Base-by-base conservation (phyloP, 139 green algal species). In the Zygnema cylindricum region DNA sequence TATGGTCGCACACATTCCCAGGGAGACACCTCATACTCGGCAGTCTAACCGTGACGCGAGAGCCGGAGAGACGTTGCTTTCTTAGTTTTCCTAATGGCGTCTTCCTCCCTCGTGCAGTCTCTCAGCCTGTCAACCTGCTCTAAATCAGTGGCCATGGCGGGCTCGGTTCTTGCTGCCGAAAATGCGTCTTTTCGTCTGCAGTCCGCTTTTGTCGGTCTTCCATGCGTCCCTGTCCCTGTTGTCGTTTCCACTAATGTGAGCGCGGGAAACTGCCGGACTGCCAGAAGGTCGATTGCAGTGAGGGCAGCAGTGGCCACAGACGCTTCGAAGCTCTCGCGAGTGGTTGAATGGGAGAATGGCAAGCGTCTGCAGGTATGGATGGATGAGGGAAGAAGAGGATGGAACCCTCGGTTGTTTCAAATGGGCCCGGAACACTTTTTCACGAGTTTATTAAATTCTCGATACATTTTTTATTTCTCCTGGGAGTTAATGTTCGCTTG, bases 321-420 rank as follows among this genome's bases (percentile, higher is more conserved):
- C 33, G 41, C 85, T 1, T 33, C 41, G 36, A 89, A 90, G 87
- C 86, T 90, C 55, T 89, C 69, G 11, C 7, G 32, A 84, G 40
- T 92, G 23, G 69, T 92, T 69, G 55, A 82, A n/a, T 89, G 89
- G 88, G 43, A 82, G 33, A 32, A 39, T 35, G 87, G 79, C 33
- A 95, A 95, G 63, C 43, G 77, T 1, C 69, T 75, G 1, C 93
- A 95, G 86, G 93, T 43, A 2, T 33, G 71, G n/a, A n/a, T n/a
- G n/a, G n/a, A n/a, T n/a, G n/a, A n/a, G n/a, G n/a, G n/a, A n/a
- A n/a, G n/a, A n/a, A n/a, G n/a, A n/a, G n/a, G n/a, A n/a, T n/a
- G n/a, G n/a, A n/a, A n/a, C n/a, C n/a, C n/a, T n/a, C n/a, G n/a
- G n/a, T n/a, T n/a, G n/a, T n/a, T n/a, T n/a, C n/a, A n/a, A n/a